A percentile compares a stretch with the other conserved stretches of the same genome.
phyloP scores from a whole-genome alignment of 2,329 filamentous ascomycete species.

The Aspergillus viridinutans region DNA sequence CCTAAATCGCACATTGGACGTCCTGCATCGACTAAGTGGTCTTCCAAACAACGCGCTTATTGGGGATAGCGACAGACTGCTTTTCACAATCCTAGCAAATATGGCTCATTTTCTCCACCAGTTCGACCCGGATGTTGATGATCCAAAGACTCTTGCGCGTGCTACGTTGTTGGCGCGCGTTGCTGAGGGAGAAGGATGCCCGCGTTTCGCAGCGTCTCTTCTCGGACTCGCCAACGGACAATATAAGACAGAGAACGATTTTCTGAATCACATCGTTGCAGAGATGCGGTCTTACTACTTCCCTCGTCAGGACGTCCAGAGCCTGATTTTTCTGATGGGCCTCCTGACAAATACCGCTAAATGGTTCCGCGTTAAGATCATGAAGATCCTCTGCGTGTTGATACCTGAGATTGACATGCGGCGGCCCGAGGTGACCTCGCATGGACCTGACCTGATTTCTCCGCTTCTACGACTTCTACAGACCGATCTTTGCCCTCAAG shows the following conservation, averaged over 20 bases:
- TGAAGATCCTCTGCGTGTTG: conserved; percentile 80
- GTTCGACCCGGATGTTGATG: conserved; percentile 62
- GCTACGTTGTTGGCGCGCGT: conserved; percentile 68
- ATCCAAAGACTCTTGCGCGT: conserved; percentile 55
- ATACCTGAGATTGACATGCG: conserved; percentile 92
- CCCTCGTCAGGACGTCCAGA: conserved; percentile 74
- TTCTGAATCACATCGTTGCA: conserved; percentile 67
- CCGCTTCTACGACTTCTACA: conserved; percentile 84
- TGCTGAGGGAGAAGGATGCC: conserved; percentile 67
- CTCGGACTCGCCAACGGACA: conserved; percentile 64
- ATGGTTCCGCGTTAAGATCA: conserved; percentile 90
- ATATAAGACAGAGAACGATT: conserved; percentile 67
- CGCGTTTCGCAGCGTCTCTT: conserved; percentile 64
- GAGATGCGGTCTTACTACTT: conserved; percentile 76
- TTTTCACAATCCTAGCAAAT: conserved; percentile 88
- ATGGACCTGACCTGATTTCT: conserved; percentile 92
- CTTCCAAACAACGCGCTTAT: conserved; percentile 76
- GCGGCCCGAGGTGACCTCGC: conserved; percentile 79
- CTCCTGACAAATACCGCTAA: conserved; percentile 81
- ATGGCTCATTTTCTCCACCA: conserved; percentile 78
- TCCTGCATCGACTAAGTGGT: conserved; percentile 72
- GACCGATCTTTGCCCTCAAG: conserved; percentile 90
- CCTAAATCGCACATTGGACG: conserved; percentile 69
- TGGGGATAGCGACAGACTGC: conserved; percentile 74
- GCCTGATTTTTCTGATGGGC: conserved; percentile 85